These are phyloP conservation scores for Cercospora sp. DNA, from an alignment of 2,329 filamentous ascomycete species.

Conservation along the genomic window DNA sequence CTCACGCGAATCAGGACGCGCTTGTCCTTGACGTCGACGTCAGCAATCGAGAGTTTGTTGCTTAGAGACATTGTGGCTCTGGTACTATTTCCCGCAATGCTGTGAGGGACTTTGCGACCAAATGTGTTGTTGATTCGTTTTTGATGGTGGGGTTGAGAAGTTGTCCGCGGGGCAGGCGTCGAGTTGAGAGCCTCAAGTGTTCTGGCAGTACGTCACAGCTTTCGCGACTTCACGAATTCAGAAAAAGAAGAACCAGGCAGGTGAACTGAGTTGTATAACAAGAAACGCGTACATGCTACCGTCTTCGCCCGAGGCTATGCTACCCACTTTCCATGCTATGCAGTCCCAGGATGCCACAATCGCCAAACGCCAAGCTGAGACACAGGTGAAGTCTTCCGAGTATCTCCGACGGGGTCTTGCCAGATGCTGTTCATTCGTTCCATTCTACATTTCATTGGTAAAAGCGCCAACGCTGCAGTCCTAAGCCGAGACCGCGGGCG, in stretches of 20 bases:
- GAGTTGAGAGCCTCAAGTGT: background rate
- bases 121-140: background rate
- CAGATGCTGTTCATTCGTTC: conserved; percentile 4
- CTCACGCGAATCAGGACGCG: conserved; percentile 88
- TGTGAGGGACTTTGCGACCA: conserved; percentile 2
- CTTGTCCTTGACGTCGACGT: conserved; percentile 97
- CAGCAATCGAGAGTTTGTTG: conserved; percentile 95
- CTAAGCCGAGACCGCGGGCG: conserved; percentile 21
- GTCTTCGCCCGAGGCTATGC: conserved; percentile 20
- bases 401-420: conserved; percentile 9
- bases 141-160: conserved; percentile 4
- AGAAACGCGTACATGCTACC: conserved; percentile 5
- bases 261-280: background rate
- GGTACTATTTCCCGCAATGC: conserved; percentile 1
- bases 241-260: background rate
- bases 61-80: conserved; percentile 81
- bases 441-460: background rate
- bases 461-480: background rate
- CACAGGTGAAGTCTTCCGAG: conserved; percentile 9
- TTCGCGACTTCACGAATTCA: background rate
- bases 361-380: conserved; percentile 17
- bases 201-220: conserved; percentile 1
- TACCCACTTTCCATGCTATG: conserved; percentile 11
- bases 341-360: background rate
- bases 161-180: conserved; percentile 1